Evolutionary conservation across 345 rosid species (phyloP), one percentile per base, ranked within the genome.

Genomic region (Populus alba): DNA sequence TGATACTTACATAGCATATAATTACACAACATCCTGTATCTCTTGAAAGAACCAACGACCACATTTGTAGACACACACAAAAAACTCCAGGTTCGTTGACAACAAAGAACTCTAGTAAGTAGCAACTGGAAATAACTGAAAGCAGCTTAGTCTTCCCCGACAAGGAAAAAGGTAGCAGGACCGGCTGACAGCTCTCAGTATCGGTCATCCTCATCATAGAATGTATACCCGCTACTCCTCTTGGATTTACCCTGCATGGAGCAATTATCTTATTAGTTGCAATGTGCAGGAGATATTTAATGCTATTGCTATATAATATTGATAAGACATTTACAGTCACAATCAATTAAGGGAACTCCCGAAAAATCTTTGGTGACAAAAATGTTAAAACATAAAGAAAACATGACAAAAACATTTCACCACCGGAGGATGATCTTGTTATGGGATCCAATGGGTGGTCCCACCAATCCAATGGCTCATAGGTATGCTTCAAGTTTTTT

Each of bases 231-330:
- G 10, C 51, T 41, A 39, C 70, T 78, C n/a, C n/a, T n/a, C 85
- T 75, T 87, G 59, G 97, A 86, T 80, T 82, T 89, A 80, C 91
- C 90, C 97, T 94, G 92, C 79, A 29, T 39, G 69, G 25, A 38
- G 27, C 6, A 23, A 57, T 23, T 22, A 70, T n/a, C 51, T 43
- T 43, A 43, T 43, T 43, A 43, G 47, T 43, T 43, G 47, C 47
- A 2, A 43, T 2, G 47, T 43, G 47, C n/a, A 55, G 23, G 20
- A 8, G 20, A 55, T 31, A 10, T 62, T 33, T 31, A 38, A 12
- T 16, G 17, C 12, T 55, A 72, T 9, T 12, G 47, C 47, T 10
- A 43, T 3, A 31, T 20, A 4, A 18, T 53, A 45, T 27, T 41
- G 47, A 41, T n/a, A 70, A 22, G 39, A 12, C n/a, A 70, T 25